These are phyloP conservation scores for Nigrospora oryzae DNA, from an alignment of 2,329 filamentous ascomycete species.

Conservation along the genomic window DNA sequence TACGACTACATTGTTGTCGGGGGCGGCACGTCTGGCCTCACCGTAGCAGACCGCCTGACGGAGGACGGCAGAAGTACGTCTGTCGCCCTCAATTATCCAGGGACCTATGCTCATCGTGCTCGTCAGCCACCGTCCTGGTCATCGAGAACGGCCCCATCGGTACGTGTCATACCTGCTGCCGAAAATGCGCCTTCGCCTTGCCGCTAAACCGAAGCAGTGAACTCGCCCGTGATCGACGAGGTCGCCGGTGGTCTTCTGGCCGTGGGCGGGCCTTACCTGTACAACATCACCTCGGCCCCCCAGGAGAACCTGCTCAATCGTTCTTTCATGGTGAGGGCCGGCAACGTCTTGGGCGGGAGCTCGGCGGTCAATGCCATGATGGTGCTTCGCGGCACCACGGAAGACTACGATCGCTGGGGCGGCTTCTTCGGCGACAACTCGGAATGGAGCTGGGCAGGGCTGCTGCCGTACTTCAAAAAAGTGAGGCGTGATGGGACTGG, in stretches of 20 bases:
- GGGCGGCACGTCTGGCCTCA: constrained; percentile 9
- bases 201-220: background rate
- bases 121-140: constrained; percentile 6
- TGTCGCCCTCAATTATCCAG: background rate
- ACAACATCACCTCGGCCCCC: constrained; percentile 7
- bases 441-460: constrained; percentile 23
- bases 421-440: constrained; percentile 12
- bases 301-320: constrained; percentile 15
- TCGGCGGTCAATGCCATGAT: constrained; percentile 28
- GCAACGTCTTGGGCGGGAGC: constrained; percentile 24
- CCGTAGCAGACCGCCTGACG: constrained; percentile 9
- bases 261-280: background rate
- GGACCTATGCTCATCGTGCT: background rate
- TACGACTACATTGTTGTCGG: constrained; percentile 11
- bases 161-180: background rate
- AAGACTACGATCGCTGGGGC: constrained; percentile 25
- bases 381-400: constrained; percentile 19
- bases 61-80: constrained; percentile 1
- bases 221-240: background rate
- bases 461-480: constrained; percentile 35
- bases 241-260: background rate
- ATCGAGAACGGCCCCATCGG: constrained; percentile 3
- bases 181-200: background rate
- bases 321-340: constrained; percentile 10
- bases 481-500: constrained; percentile 9